Percentiles rank a stretch among this genome's conserved stretches.
Evolutionary conservation across 2,329 filamentous ascomycete genomes (phyloP).

Genomic region (Colletotrichum filicis): DNA sequence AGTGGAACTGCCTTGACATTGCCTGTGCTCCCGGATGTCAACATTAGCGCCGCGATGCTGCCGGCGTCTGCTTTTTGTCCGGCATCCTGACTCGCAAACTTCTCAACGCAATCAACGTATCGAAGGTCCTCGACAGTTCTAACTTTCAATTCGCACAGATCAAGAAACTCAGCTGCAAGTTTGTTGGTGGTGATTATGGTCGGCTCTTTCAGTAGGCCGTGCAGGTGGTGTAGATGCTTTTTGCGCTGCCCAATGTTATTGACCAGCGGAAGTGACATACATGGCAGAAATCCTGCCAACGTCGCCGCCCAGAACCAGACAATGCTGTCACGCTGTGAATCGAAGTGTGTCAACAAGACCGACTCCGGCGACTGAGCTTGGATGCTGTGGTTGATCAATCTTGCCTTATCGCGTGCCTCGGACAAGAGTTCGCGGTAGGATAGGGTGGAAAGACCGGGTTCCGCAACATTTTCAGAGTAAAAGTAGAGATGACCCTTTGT

Average conservation of each 20-base stretch:
- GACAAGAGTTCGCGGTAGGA: conserved; percentile 13
- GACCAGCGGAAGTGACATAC: conserved; percentile 21
- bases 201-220: conserved; percentile 2
- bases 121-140: conserved; percentile 10
- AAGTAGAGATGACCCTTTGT: not conserved
- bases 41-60: conserved; percentile 52
- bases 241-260: conserved; percentile 22
- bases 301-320: conserved; percentile 31
- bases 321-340: conserved; percentile 21
- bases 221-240: conserved; percentile 20
- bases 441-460: not conserved
- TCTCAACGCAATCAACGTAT: no score
- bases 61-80: not conserved
- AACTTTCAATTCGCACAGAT: conserved; percentile 11
- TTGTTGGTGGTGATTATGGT: conserved; percentile 13
- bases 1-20: conserved; percentile 61
- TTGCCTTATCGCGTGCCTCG: conserved; percentile 14
- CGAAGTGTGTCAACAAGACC: conserved; percentile 25
- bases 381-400: not conserved
- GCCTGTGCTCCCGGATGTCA: conserved; percentile 65
- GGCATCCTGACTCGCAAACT: not conserved
- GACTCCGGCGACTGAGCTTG: conserved; percentile 1
- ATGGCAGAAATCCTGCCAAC: conserved; percentile 10
- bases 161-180: conserved; percentile 16
- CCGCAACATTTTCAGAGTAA: conserved; percentile 1